Percentiles rank a stretch among this genome's conserved stretches.
Conservation (phyloP, 208 protist genomes). For the Crithidia thermophila region DNA sequence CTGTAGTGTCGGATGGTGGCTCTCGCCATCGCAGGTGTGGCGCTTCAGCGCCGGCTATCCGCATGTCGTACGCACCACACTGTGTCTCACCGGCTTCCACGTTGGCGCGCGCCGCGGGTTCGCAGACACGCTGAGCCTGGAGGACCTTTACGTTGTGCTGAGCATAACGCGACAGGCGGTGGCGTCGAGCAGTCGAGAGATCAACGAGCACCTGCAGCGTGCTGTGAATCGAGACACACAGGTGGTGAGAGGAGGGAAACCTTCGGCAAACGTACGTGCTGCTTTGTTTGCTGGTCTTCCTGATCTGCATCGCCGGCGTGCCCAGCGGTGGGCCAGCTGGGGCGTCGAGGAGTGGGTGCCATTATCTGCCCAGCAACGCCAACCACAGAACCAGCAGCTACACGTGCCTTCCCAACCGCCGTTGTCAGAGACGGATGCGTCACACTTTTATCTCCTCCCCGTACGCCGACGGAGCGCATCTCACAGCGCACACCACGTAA, state of each 20-base stretch:
- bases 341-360: constrained; percentile 4
- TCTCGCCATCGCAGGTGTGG: constrained; percentile 75
- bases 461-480: constrained; percentile 28
- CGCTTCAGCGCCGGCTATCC: constrained; percentile 38
- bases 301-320: background rate
- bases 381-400: too few relatives aligned
- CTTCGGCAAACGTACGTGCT: too few relatives aligned
- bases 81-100: constrained; percentile 71
- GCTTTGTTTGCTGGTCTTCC: background rate
- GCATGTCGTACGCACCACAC: constrained; percentile 38
- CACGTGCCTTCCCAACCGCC: too few relatives aligned
- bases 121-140: constrained; percentile 42
- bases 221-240: too few relatives aligned
- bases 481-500: background rate
- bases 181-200: background rate
- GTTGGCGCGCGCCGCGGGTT: constrained; percentile 39
- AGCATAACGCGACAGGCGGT: constrained; percentile 42
- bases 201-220: constrained; percentile 1
- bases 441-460: background rate
- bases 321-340: constrained; percentile 11
- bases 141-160: constrained; percentile 74
- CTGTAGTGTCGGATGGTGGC: constrained; percentile 36
- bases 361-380: background rate
- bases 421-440: too few relatives aligned
- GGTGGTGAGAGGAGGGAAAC: background rate